These are phyloP conservation scores for Aureococcus anophagefferens DNA, from an alignment of 108 stramenopile species.

Conservation along the genomic window DNA sequence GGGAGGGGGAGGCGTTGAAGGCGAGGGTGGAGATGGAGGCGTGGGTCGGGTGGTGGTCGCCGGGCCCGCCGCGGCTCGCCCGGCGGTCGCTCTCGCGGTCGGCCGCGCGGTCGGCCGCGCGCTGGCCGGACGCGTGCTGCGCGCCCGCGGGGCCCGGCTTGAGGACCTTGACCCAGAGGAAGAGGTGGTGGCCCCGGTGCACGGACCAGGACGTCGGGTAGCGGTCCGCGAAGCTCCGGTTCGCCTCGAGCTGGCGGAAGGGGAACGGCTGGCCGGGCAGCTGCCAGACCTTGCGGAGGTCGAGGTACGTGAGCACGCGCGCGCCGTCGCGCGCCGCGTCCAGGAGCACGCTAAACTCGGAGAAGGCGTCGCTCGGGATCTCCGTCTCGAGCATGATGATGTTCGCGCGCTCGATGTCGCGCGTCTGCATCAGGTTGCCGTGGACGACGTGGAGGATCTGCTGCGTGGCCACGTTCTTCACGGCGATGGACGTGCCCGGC, in stretches of 20 bases:
- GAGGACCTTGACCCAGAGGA: slow-evolving; percentile 32
- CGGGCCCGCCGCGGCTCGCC: no score
- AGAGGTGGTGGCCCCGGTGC: slow-evolving; percentile 40
- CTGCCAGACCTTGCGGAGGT: slow-evolving; percentile 32
- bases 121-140: no score
- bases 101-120: no score
- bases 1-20: no score
- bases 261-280: slow-evolving; percentile 12
- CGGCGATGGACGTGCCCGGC: slow-evolving; percentile 10
- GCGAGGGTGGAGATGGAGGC: no score
- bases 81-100: no score
- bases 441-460: background rate
- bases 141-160: background rate
- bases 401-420: slow-evolving; percentile 19
- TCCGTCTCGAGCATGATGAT: slow-evolving; percentile 41
- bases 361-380: slow-evolving; percentile 14
- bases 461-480: background rate
- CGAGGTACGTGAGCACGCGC: slow-evolving; percentile 34
- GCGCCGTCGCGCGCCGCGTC: slow-evolving; percentile 8
- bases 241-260: slow-evolving; percentile 33
- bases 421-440: slow-evolving; percentile 2
- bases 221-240: slow-evolving; percentile 28
- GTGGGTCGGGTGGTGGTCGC: no score
- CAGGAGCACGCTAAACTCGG: slow-evolving; percentile 17
- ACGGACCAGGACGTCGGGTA: slow-evolving; percentile 44